Conservation (phyloP, 2,329 filamentous ascomycete genomes). For the Tolypocladium tropicale region DNA sequence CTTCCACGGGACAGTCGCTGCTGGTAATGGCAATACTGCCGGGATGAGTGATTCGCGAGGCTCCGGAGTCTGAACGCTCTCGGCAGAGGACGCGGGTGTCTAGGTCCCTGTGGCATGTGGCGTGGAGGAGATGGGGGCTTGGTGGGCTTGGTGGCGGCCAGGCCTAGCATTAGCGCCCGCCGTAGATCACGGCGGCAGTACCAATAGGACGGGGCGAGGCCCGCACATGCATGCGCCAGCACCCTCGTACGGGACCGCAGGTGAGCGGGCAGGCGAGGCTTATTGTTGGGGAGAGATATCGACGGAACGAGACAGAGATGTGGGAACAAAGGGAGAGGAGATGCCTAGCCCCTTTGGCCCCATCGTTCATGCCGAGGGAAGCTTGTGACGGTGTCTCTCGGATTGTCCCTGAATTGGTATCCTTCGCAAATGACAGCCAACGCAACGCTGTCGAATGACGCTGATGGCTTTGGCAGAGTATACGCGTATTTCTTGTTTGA, state of each 20-base stretch:
- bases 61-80: neutral
- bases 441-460: too few relatives aligned
- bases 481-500: too few relatives aligned
- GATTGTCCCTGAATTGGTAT: too few relatives aligned
- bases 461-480: too few relatives aligned
- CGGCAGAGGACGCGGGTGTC: neutral
- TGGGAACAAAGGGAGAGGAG: neutral
- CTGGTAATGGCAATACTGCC: too few relatives aligned
- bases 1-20: too few relatives aligned
- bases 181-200: too few relatives aligned
- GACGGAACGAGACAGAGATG: neutral
- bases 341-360: too few relatives aligned
- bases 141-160: neutral
- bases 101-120: neutral
- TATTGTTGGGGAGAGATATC: neutral
- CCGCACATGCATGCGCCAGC: slow-evolving; percentile 4
- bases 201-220: slow-evolving; percentile 6
- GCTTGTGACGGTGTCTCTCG: neutral
- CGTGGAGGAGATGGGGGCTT: neutral
- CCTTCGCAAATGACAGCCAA: neutral
- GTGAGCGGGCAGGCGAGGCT: neutral
- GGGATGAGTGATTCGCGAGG: neutral
- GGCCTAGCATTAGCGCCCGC: too few relatives aligned
- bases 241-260: neutral
- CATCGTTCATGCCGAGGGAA: neutral